These are phyloP conservation scores for Pluteus cervinus DNA, from an alignment of 768 basidiomycete genomes.

Conservation along the genomic window DNA sequence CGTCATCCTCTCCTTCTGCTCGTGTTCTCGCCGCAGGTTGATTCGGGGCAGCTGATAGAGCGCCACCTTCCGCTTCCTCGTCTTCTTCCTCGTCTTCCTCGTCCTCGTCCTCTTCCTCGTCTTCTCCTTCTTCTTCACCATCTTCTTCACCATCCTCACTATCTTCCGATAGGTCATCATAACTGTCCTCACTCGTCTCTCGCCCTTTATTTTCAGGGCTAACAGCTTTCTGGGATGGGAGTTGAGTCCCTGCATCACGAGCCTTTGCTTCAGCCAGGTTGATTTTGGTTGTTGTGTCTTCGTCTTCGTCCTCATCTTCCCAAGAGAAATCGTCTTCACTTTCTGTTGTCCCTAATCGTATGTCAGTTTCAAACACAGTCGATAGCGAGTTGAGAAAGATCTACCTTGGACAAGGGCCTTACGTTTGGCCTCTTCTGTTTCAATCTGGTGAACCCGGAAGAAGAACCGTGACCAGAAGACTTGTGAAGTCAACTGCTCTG, in stretches of 20 bases:
- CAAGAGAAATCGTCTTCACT: slow-evolving; percentile 88
- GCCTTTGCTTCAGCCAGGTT: too few species aligned
- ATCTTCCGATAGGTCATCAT: slow-evolving; percentile 57
- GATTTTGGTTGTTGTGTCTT: slow-evolving; percentile 12
- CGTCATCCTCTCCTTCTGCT: slow-evolving; percentile 32
- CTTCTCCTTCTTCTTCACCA: slow-evolving; percentile 14
- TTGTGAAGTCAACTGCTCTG: slow-evolving; percentile 52
- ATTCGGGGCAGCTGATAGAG: too few species aligned
- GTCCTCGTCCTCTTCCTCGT: too few species aligned
- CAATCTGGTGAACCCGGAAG: slow-evolving; percentile 81
- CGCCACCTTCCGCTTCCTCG: too few species aligned
- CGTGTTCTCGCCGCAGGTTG: background rate
- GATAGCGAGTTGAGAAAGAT: slow-evolving; percentile 11
- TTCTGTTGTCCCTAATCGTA: slow-evolving; percentile 45
- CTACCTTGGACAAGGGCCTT: slow-evolving; percentile 71
- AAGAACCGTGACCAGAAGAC: slow-evolving; percentile 88
- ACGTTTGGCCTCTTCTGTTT: slow-evolving; percentile 70
- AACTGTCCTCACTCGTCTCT: slow-evolving; percentile 60
- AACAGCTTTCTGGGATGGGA: slow-evolving; percentile 25
- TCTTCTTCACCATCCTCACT: slow-evolving; percentile 36
- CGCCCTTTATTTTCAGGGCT: slow-evolving; percentile 38
- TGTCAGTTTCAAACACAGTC: background rate
- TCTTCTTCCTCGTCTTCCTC: too few species aligned
- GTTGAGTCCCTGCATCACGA: too few species aligned
- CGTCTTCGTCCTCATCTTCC: slow-evolving; percentile 92